Evolutionary conservation across 169 alveolate species (phyloP), one percentile per base, ranked within the genome.

Genomic region (Eimeria acervulina): DNA sequence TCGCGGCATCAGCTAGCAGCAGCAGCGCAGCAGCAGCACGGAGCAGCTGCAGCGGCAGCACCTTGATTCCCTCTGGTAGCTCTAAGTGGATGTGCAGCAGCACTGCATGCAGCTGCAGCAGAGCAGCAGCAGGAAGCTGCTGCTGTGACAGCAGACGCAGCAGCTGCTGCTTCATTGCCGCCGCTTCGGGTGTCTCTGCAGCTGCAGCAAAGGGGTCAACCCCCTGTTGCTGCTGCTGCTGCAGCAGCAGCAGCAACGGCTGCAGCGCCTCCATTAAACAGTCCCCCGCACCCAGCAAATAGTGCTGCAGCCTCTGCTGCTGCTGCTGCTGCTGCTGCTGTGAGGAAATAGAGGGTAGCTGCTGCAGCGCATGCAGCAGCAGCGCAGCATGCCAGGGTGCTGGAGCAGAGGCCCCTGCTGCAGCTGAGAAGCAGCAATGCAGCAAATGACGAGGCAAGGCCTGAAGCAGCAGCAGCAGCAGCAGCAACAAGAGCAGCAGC

Each of bases 381-480:
- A 70, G 83, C 47, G 83, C 44, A 13, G 83, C 44, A 28, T 70
- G 42, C 83, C 44, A 36, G 6, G 83, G 44, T 12, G 83, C 83
- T 26, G 83, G 83, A 28, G 83, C 83, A 13, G 83, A 21, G 6
- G 83, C 83, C 0, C 38, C 83, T 36, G 44, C 83, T 33, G 83
- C 83, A 70, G 83, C 83, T 12, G 83, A 70, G 44, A 70, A 70
- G 83, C 83, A 70, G 83, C 83, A 70, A 38, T 70, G 83, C 83
- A 70, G 51, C 83, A 70, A 28, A 36, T 70, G 83, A 36, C 83
- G 83, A 70, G 83, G 83, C 83, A 28, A 36, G 0, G 83, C 68
- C 68, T 59, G 68, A 59, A 21, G 26, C 68, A 59, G 68, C 68
- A 59, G 68, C 68, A 59, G 26, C 47, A 33, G 42, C 83, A 36